These are phyloP conservation scores for Jatropha podagrica DNA, from an alignment of 441 rosid species.

Conservation along the genomic window DNA sequence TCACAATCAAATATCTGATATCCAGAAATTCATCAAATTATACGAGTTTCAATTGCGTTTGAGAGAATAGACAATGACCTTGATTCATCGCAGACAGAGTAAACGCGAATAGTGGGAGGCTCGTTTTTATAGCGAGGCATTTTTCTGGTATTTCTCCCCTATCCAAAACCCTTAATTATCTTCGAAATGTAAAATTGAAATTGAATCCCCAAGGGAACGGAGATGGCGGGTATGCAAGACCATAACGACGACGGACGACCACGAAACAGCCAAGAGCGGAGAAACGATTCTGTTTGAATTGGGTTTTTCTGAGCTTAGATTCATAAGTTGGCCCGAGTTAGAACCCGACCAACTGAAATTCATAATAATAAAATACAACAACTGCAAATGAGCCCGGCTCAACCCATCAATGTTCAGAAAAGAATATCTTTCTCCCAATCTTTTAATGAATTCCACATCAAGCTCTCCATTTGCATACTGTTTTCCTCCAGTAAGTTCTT, in stretches of 20 bases:
- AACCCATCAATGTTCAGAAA: too few species aligned
- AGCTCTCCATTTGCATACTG: background rate
- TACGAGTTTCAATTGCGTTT: background rate
- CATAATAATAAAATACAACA: too few species aligned
- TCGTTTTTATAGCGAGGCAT: slow-evolving; percentile 76
- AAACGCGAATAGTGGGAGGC: slow-evolving; percentile 69
- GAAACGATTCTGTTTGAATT: background rate
- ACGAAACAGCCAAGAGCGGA: background rate
- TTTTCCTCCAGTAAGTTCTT: background rate
- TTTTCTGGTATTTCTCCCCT: background rate
- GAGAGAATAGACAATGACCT: slow-evolving; percentile 40
- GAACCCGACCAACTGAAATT: too few species aligned
- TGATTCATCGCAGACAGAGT: slow-evolving; percentile 86
- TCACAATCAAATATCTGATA: slow-evolving; percentile 69
- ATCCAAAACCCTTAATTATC: background rate
- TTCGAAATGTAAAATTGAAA: background rate
- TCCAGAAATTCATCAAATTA: background rate
- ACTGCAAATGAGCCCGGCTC: too few species aligned
- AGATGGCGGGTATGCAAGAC: background rate
- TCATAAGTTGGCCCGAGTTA: background rate
- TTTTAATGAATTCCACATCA: background rate
- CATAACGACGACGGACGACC: background rate
- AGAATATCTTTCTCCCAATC: background rate
- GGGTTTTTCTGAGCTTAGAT: background rate
- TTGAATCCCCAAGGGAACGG: background rate